These are phyloP conservation scores for Epichloe sibirici DNA, from an alignment of 2,329 filamentous ascomycete genomes.

Conservation along the genomic window DNA sequence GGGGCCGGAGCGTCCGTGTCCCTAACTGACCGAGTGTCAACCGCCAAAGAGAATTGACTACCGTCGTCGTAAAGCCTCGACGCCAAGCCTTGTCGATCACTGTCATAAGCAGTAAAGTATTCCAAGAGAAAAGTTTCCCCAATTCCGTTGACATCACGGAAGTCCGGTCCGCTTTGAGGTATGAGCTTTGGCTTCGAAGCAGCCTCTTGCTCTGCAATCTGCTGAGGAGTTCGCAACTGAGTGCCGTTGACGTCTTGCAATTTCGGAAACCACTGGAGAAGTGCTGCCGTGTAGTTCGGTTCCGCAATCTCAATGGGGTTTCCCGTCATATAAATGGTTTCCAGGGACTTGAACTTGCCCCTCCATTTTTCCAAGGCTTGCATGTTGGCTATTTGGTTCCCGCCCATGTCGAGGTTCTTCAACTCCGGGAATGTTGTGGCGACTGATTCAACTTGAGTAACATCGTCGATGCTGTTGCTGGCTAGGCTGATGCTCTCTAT, in stretches of 20 bases:
- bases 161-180: constrained; percentile 52
- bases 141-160: constrained; percentile 61
- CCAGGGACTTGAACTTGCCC: constrained; percentile 62
- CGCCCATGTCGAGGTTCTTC: constrained; percentile 77
- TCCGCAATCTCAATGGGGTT: constrained; percentile 58
- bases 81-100: constrained; percentile 50
- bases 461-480: constrained; percentile 64
- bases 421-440: constrained; percentile 73
- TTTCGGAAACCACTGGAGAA: constrained; percentile 73
- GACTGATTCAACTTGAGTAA: constrained; percentile 60
- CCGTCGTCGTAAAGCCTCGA: constrained; percentile 61
- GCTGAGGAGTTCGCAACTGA: constrained; percentile 60
- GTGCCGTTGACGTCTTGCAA: constrained; percentile 65
- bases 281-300: constrained; percentile 51
- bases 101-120: constrained; percentile 66
- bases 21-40: constrained; percentile 49
- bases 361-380: constrained; percentile 64
- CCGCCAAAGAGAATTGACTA: constrained; percentile 63
- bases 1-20: constrained; percentile 29
- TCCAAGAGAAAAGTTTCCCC: constrained; percentile 64
- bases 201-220: constrained; percentile 45
- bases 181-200: constrained; percentile 43
- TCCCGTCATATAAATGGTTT: constrained; percentile 66
- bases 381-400: constrained; percentile 63
- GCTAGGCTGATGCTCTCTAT: constrained; percentile 74